A percentile compares a stretch with the other conserved stretches of the same genome.
Evolutionary conservation across 257 asterid genomes (phyloP).

Genomic region (Primulina tabacum): DNA sequence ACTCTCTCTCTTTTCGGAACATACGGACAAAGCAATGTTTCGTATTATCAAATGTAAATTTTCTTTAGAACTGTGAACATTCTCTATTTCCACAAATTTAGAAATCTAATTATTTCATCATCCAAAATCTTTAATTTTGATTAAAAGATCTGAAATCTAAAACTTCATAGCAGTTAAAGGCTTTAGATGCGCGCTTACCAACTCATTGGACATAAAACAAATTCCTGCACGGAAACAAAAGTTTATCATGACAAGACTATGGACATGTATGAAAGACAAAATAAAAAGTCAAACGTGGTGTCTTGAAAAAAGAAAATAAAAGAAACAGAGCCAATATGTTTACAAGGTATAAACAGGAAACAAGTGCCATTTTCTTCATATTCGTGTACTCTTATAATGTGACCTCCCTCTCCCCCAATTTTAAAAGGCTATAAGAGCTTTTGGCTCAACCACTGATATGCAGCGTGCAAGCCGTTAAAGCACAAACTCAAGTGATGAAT

Average conservation of each 20-base stretch:
- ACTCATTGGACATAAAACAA: slow-evolving; percentile 92
- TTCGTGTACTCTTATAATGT: neutral
- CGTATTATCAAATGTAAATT: neutral
- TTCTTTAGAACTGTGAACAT: neutral
- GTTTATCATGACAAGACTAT: no score
- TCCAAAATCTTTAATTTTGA: neutral
- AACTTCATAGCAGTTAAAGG: slow-evolving; percentile 8
- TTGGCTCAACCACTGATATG: neutral
- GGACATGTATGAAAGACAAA: no score
- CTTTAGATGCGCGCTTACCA: slow-evolving; percentile 59
- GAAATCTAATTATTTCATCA: neutral
- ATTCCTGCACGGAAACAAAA: slow-evolving; percentile 59
- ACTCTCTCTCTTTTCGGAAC: neutral
- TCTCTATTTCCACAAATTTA: neutral
- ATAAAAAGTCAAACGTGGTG: no score
- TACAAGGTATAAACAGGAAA: neutral
- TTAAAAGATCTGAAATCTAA: neutral
- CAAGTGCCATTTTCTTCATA: no score
- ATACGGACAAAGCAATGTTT: neutral
- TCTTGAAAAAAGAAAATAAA: neutral
- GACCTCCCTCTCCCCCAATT: neutral
- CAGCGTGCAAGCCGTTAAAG: neutral
- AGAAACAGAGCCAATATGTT: neutral
- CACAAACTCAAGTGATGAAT: slow-evolving; percentile 8
- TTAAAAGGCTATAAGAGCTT: neutral